phyloP scores from a whole-genome alignment of 2,329 filamentous ascomycete genomes.

The Pseudogymnoascus sp. region DNA sequence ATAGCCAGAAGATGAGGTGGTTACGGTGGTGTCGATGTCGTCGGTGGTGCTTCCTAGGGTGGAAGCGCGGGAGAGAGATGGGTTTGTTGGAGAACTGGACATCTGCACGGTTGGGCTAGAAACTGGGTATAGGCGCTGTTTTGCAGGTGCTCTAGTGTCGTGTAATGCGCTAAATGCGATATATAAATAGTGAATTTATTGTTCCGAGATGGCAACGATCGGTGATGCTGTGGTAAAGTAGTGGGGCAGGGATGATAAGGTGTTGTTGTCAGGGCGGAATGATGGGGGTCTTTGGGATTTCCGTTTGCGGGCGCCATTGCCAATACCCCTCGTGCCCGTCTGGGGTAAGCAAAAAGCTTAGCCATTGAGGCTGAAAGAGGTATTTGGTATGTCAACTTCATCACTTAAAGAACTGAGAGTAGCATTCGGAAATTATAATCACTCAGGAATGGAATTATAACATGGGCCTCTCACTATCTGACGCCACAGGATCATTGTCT shows the following conservation, averaged over 20 bases:
- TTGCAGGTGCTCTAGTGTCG: constrained; percentile 2
- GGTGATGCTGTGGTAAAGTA: background rate
- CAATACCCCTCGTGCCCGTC: background rate
- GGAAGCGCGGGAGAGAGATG: background rate
- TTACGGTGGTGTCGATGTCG: background rate
- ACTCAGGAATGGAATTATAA: background rate
- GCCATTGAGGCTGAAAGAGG: background rate
- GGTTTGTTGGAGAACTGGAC: background rate
- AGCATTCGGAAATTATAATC: background rate
- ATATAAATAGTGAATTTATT: constrained; percentile 7
- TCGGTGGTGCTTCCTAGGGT: background rate
- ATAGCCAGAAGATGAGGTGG: background rate
- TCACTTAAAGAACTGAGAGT: background rate
- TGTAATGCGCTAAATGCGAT: background rate
- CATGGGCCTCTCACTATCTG: background rate
- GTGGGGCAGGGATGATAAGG: constrained; percentile 7
- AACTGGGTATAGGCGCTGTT: background rate
- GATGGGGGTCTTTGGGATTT: background rate
- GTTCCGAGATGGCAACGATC: constrained; percentile 8
- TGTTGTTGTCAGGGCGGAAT: constrained; percentile 1
- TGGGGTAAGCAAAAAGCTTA: constrained; percentile 7
- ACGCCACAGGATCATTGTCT: background rate
- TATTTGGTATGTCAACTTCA: background rate
- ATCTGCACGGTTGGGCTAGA: background rate
- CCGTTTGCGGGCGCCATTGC: background rate